These are phyloP conservation scores for Mycena vitilis DNA, from an alignment of 768 basidiomycete genomes.

Conservation along the genomic window DNA sequence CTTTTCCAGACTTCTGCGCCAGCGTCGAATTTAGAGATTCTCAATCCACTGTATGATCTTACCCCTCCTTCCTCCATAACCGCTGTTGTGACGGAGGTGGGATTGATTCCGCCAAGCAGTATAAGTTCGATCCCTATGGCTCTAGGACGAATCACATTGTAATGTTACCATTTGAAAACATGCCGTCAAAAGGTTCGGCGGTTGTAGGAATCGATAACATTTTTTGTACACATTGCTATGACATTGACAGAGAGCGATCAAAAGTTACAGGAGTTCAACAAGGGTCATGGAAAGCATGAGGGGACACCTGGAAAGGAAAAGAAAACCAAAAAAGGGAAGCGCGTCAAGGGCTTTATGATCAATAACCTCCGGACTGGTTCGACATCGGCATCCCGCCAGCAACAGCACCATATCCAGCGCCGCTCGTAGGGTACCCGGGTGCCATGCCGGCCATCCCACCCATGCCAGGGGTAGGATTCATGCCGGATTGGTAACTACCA, in stretches of 20 bases:
- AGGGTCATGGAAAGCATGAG: constrained; percentile 12
- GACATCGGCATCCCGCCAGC: constrained; percentile 33
- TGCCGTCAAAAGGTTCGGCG: too few species aligned
- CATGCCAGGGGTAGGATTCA: background rate
- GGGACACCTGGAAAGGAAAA: constrained; percentile 7
- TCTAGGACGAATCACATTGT: constrained; percentile 62
- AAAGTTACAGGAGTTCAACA: background rate
- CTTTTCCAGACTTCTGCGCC: constrained; percentile 49
- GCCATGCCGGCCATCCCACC: background rate
- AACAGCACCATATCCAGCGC: constrained; percentile 25
- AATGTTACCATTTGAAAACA: constrained; percentile 18
- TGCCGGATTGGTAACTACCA: background rate
- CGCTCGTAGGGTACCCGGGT: constrained; percentile 1
- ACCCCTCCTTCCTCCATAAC: constrained; percentile 94
- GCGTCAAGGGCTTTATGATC: background rate
- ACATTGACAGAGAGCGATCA: constrained; percentile 21
- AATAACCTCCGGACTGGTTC: constrained; percentile 28
- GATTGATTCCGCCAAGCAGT: constrained; percentile 92
- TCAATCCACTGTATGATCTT: constrained; percentile 93
- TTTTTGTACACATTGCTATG: background rate
- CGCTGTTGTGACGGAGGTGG: constrained; percentile 97
- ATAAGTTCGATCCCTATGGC: constrained; percentile 87
- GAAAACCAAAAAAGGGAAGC: background rate
- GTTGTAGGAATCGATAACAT: too few species aligned
- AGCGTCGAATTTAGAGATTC: constrained; percentile 72